A percentile compares a stretch with the other conserved stretches of the same genome.
phyloP scores from a whole-genome alignment of 139 green algal genomes.

The Ostreobium quekettii region DNA sequence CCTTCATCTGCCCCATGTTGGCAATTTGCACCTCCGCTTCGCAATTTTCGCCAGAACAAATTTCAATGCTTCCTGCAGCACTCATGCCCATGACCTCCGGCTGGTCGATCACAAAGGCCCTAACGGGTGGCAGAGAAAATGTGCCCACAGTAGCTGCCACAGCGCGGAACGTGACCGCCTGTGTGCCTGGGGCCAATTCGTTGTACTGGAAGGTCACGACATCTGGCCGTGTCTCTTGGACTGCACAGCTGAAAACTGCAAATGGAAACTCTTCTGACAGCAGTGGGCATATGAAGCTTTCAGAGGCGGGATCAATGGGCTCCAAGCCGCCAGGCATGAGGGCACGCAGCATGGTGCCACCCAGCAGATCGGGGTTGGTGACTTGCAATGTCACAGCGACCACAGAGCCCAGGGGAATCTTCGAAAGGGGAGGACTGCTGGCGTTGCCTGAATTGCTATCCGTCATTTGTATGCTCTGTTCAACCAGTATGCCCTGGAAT shows the following conservation, averaged over 20 bases:
- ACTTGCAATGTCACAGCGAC: conserved; percentile 32
- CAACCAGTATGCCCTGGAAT: conserved; percentile 52
- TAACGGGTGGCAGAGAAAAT: conserved; percentile 44
- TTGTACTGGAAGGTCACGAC: conserved; percentile 35
- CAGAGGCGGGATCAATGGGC: conserved; percentile 43
- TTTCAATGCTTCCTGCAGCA: conserved; percentile 19
- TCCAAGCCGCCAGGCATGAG: conserved; percentile 52
- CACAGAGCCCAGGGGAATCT: conserved; percentile 31
- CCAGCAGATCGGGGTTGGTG: conserved; percentile 42
- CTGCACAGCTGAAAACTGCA: not conserved
- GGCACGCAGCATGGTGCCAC: not conserved
- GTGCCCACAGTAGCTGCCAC: conserved; percentile 43
- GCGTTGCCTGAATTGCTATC: conserved; percentile 19
- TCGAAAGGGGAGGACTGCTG: conserved; percentile 22
- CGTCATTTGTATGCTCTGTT: conserved; percentile 28
- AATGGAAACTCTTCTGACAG: too few species aligned
- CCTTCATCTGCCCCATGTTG: conserved; percentile 6
- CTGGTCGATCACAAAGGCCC: conserved; percentile 41
- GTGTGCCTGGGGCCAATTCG: conserved; percentile 35
- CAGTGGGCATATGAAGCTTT: too few species aligned
- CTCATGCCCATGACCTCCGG: conserved; percentile 43
- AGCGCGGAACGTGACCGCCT: conserved; percentile 34
- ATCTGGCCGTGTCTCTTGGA: conserved; percentile 25
- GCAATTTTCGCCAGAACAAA: conserved; percentile 19
- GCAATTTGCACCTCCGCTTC: not conserved